Evolutionary conservation across 306 rosid genomes (phyloP).

Genomic region (Pyrus pyrifolia): DNA sequence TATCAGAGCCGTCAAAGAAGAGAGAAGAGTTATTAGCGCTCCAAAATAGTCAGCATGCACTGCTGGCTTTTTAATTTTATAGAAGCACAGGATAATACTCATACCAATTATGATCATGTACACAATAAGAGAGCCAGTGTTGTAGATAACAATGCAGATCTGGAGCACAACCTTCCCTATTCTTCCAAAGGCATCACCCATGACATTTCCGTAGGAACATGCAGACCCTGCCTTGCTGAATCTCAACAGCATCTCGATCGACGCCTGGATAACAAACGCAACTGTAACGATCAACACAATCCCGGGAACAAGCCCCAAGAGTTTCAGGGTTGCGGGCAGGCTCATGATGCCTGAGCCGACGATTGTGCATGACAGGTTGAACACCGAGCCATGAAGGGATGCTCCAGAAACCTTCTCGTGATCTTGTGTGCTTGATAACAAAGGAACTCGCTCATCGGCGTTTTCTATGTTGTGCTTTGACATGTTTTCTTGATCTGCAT

Average conservation of each 20-base stretch:
- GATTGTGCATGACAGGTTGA: conserved; percentile 30
- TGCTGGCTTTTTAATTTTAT: no score
- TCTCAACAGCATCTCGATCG: conserved; percentile 33
- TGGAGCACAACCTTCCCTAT: conserved; percentile 25
- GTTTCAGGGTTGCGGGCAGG: conserved; percentile 36
- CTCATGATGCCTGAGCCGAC: conserved; percentile 40
- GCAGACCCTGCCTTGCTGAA: conserved; percentile 24
- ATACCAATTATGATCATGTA: conserved; percentile 44
- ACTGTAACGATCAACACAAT: conserved; percentile 13
- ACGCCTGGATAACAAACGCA: conserved; percentile 32
- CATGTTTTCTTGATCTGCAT: conserved; percentile 7
- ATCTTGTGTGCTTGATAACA: conserved; percentile 16
- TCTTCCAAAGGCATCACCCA: conserved; percentile 34
- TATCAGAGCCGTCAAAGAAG: background rate
- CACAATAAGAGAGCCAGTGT: conserved; percentile 30
- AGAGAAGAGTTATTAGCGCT: no score
- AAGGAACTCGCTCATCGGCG: conserved; percentile 19
- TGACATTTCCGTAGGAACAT: conserved; percentile 26
- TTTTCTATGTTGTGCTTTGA: background rate
- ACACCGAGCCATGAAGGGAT: conserved; percentile 31
- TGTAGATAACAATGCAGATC: conserved; percentile 27
- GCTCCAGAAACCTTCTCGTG: conserved; percentile 39
- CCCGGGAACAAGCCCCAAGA: conserved; percentile 32
- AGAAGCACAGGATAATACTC: background rate
- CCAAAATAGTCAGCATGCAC: no score